A percentile compares a stretch with the other conserved stretches of the same genome.
Conservation (phyloP, 2,329 filamentous ascomycete species). For the Paraphaeosphaeria sporulosa region DNA sequence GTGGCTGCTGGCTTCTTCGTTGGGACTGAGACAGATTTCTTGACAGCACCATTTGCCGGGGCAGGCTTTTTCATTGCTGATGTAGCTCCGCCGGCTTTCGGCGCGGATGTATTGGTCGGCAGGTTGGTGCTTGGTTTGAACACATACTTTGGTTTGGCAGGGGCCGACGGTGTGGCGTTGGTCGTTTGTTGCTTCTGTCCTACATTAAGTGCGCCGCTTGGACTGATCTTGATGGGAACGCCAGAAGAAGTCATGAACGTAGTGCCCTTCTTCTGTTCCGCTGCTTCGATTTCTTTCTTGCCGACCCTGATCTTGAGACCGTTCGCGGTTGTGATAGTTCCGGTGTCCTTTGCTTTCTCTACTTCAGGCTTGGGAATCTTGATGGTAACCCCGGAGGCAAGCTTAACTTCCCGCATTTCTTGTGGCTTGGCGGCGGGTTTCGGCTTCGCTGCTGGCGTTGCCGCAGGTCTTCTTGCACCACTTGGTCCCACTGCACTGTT, state of each 20-base stretch:
- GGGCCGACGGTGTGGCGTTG: conserved; percentile 5
- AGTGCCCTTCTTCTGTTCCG: conserved; percentile 35
- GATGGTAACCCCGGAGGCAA: conserved; percentile 42
- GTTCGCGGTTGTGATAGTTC: conserved; percentile 38
- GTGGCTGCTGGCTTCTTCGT: conserved; percentile 13
- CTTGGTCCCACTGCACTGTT: conserved; percentile 33
- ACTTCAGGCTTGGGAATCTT: conserved; percentile 41
- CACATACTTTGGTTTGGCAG: conserved; percentile 19
- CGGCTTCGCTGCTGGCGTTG: conserved; percentile 8
- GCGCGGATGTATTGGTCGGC: not conserved
- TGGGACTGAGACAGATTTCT: conserved; percentile 11
- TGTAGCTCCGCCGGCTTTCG: conserved; percentile 7
- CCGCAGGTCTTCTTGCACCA: conserved; percentile 23
- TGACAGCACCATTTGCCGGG: conserved; percentile 8
- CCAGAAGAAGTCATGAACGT: conserved; percentile 40
- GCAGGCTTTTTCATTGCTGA: conserved; percentile 16
- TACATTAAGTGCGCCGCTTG: conserved; percentile 33
- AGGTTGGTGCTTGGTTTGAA: conserved; percentile 14
- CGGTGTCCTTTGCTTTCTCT: conserved; percentile 41
- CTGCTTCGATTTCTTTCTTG: conserved; percentile 43
- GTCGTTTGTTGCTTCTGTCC: conserved; percentile 23
- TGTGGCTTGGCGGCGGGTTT: conserved; percentile 19
- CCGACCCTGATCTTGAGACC: conserved; percentile 41
- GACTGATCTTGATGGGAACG: conserved; percentile 43
- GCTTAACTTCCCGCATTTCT: conserved; percentile 40